These are phyloP conservation scores for Modicella reniformis DNA, from an alignment of 371 early-diverging fungal genomes.

Conservation along the genomic window DNA sequence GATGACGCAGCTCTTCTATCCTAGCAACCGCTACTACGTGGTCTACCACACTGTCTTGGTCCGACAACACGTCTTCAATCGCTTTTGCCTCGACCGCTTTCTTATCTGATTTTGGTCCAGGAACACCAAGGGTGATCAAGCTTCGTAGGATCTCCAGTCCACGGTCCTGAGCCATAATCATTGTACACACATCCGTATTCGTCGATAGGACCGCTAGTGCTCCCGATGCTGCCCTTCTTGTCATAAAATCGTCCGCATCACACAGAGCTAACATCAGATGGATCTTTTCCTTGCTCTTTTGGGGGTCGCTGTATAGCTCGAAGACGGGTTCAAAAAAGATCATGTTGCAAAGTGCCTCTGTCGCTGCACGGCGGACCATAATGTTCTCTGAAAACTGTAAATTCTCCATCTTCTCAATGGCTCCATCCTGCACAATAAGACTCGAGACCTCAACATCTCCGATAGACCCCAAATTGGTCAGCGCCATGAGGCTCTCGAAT, in stretches of 20 bases:
- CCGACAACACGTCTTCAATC: slow-evolving; percentile 65
- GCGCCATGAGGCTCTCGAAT: slow-evolving; percentile 92
- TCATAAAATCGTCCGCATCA: slow-evolving; percentile 85
- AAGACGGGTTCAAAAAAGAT: slow-evolving; percentile 85
- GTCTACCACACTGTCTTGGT: slow-evolving; percentile 67
- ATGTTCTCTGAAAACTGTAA: slow-evolving; percentile 82
- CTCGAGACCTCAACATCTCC: slow-evolving; percentile 62
- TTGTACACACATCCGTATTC: slow-evolving; percentile 61
- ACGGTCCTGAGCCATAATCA: slow-evolving; percentile 66
- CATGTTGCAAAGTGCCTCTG: slow-evolving; percentile 94
- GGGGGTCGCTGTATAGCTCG: slow-evolving; percentile 70
- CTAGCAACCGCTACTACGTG: slow-evolving; percentile 58
- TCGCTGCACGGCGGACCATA: slow-evolving; percentile 91
- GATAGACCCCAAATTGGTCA: slow-evolving; percentile 88
- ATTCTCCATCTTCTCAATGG: slow-evolving; percentile 78
- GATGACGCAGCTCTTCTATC: slow-evolving; percentile 66
- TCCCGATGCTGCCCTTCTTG: slow-evolving; percentile 88
- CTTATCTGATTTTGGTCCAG: slow-evolving; percentile 16
- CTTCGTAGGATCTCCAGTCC: slow-evolving; percentile 65
- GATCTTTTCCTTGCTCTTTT: slow-evolving; percentile 63
- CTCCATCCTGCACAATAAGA: slow-evolving; percentile 63
- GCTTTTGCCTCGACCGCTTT: slow-evolving; percentile 57
- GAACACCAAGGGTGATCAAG: slow-evolving; percentile 54
- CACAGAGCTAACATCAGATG: slow-evolving; percentile 85
- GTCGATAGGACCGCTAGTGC: slow-evolving; percentile 85